Evolutionary conservation across 148 eudicot genomes (phyloP).

Genomic region (Salicornia ramosissima): DNA sequence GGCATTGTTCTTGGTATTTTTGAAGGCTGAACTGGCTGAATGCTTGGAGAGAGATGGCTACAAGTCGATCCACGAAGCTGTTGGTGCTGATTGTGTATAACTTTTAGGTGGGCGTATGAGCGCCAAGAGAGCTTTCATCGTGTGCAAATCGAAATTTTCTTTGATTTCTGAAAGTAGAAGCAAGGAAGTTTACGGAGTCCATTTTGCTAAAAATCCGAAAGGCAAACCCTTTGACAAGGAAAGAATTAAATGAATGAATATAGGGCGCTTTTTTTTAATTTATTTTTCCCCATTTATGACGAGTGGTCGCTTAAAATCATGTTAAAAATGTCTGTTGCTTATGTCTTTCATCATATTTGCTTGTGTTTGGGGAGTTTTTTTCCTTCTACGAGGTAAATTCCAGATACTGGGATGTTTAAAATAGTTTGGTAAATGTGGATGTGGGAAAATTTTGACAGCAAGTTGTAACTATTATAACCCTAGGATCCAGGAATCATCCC

Average conservation of each 20-base stretch:
- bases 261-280: neutral
- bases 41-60: constrained; percentile 91
- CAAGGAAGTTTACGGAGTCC: neutral
- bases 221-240: neutral
- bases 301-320: neutral
- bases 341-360: neutral
- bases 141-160: neutral
- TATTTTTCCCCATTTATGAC: neutral
- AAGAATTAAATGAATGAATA: constrained; percentile 7
- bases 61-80: constrained; percentile 85
- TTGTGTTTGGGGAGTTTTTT: neutral
- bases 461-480: constrained; percentile 1
- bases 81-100: constrained; percentile 82
- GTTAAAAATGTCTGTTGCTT: neutral
- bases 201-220: neutral
- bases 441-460: constrained; percentile 4
- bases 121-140: neutral
- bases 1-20: constrained; percentile 1
- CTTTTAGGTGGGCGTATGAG: too few relatives aligned
- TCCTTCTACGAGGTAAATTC: neutral
- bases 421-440: neutral
- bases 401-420: neutral
- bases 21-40: constrained; percentile 84
- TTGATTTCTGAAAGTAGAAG: neutral
- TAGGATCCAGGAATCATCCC: too few relatives aligned